Conservation (phyloP, 345 rosid species). For the Eutrema yunnanense region DNA sequence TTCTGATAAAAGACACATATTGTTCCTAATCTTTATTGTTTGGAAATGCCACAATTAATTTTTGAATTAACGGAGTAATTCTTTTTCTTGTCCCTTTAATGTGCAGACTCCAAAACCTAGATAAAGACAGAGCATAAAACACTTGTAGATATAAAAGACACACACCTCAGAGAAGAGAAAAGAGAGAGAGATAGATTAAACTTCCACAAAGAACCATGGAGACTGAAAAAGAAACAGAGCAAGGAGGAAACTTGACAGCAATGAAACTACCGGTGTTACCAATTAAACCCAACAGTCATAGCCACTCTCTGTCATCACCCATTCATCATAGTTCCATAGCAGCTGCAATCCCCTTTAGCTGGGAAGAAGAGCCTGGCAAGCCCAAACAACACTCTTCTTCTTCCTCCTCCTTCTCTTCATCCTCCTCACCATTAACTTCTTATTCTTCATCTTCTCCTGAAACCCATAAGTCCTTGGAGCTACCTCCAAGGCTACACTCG, state of each 20-base stretch:
- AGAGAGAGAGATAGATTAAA: background rate
- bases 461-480: conserved; percentile 41
- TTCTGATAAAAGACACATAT: conserved; percentile 3
- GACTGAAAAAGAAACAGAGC: conserved; percentile 25
- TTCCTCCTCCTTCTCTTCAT: background rate
- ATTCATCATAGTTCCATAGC: conserved; percentile 37
- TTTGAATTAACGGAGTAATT: background rate
- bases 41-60: background rate
- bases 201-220: conserved; percentile 33
- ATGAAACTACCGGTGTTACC: conserved; percentile 40
- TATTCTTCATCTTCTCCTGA: conserved; percentile 23
- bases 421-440: conserved; percentile 28
- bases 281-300: conserved; percentile 14
- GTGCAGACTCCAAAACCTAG: background rate
- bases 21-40: conserved; percentile 1
- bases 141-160: conserved; percentile 16
- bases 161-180: background rate
- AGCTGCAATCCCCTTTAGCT: conserved; percentile 74
- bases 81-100: conserved; percentile 16
- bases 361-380: conserved; percentile 92
- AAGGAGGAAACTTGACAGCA: conserved; percentile 23
- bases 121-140: conserved; percentile 9
- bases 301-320: conserved; percentile 54
- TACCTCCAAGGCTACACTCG: conserved; percentile 50
- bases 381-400: conserved; percentile 44